A percentile compares a stretch with the other conserved stretches of the same genome.
Conservation (phyloP, 768 basidiomycete species). For the Pleurotus tuoliensis region DNA sequence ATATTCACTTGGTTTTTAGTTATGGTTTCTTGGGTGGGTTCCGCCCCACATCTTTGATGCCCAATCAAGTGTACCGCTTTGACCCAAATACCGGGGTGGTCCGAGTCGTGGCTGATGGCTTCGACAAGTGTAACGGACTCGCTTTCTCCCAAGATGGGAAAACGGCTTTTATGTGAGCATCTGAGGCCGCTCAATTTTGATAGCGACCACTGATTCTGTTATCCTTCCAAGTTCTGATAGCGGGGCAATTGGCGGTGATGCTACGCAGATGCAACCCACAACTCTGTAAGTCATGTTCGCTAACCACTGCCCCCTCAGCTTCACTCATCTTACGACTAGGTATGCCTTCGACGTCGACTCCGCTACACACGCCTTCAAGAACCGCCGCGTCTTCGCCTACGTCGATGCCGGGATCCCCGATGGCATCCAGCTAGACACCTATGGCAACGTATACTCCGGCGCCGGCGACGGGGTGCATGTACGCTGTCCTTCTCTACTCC, state of each 20-base stretch:
- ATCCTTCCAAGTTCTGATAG: constrained; percentile 45
- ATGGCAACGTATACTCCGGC: constrained; percentile 64
- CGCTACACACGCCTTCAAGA: constrained; percentile 45
- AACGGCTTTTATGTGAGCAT: constrained; percentile 56
- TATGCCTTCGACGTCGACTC: constrained; percentile 60
- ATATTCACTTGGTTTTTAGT: constrained; percentile 26
- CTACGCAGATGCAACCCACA: constrained; percentile 48
- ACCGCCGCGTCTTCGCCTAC: constrained; percentile 67
- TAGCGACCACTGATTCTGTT: constrained; percentile 20
- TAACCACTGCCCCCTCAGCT: neutral
- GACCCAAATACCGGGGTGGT: constrained; percentile 62
- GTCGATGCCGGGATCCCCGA: constrained; percentile 63
- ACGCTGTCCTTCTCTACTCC: constrained; percentile 9
- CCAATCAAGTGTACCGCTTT: constrained; percentile 76
- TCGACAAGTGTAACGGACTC: constrained; percentile 69
- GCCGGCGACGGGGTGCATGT: constrained; percentile 68
- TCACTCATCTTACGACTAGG: constrained; percentile 37
- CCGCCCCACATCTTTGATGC: constrained; percentile 61
- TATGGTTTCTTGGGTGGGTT: constrained; percentile 65
- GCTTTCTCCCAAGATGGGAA: constrained; percentile 63
- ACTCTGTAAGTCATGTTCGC: constrained; percentile 49
- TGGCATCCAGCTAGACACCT: constrained; percentile 59
- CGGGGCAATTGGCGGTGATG: constrained; percentile 43
- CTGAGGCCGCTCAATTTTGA: neutral
- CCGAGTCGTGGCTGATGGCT: constrained; percentile 73